Evolutionary conservation across 1,139 yeast species (phyloP).

Genomic region (Candida mesenterica): DNA sequence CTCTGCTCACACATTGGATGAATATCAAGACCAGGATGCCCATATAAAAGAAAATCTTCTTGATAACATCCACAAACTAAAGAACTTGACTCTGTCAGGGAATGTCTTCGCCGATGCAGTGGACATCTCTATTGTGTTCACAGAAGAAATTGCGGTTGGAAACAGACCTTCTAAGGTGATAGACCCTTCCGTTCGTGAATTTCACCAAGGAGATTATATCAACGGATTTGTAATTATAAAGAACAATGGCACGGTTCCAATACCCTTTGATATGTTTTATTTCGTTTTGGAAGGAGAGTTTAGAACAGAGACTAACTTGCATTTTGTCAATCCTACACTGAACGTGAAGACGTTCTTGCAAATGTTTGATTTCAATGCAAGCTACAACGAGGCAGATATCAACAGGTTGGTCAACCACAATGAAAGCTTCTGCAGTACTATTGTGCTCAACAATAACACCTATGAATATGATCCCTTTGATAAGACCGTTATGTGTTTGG

Average conservation of each 20-base stretch:
- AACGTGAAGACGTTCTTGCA: conserved; percentile 30
- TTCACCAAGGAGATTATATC: conserved; percentile 40
- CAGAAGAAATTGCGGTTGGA: neutral
- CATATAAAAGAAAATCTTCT: conserved; percentile 30
- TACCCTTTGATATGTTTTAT: conserved; percentile 44
- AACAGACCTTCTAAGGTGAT: conserved; percentile 23
- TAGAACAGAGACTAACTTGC: conserved; percentile 11
- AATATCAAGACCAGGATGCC: neutral
- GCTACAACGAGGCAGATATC: conserved; percentile 34
- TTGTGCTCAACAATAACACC: neutral
- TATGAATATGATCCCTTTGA: conserved; percentile 27
- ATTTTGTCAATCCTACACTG: conserved; percentile 5
- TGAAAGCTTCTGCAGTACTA: neutral
- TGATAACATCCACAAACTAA: conserved; percentile 37
- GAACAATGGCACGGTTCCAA: conserved; percentile 25
- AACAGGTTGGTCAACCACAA: conserved; percentile 18
- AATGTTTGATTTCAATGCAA: conserved; percentile 45
- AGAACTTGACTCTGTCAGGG: conserved; percentile 20
- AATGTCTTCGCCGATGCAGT: conserved; percentile 22
- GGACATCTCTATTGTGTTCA: conserved; percentile 28
- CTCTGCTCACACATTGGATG: neutral
- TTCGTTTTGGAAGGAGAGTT: conserved; percentile 37
- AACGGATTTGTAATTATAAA: conserved; percentile 36
- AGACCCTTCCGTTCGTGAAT: conserved; percentile 36
- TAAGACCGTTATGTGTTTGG: conserved; percentile 19